phyloP scores from a whole-genome alignment of 306 rosid genomes.

The Ammopiptanthus mongolicus region DNA sequence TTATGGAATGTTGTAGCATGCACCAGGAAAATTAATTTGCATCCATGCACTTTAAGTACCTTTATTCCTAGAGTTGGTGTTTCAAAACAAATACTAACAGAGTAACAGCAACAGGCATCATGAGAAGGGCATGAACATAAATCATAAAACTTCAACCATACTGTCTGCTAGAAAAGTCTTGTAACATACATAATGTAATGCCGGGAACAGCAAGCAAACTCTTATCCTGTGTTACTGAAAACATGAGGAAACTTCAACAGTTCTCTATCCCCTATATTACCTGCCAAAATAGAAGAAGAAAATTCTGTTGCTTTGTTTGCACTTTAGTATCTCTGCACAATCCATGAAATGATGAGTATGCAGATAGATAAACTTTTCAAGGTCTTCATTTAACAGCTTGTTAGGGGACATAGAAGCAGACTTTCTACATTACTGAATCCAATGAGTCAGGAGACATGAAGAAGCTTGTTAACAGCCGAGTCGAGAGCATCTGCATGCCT shows the following conservation, averaged over 20 bases:
- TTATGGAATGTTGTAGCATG: too few relatives aligned
- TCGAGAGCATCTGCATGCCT: constrained; percentile 75
- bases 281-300: neutral
- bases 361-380: constrained; percentile 1
- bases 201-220: neutral
- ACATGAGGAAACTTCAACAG: neutral
- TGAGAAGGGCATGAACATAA: neutral
- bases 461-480: constrained; percentile 68
- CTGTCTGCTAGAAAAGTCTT: neutral
- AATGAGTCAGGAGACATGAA: constrained; percentile 51
- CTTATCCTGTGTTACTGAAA: neutral
- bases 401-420: neutral
- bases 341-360: neutral
- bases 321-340: constrained; percentile 2
- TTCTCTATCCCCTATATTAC: neutral
- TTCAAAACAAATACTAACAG: constrained; percentile 15
- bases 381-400: neutral
- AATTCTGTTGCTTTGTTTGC: neutral
- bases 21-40: too few relatives aligned
- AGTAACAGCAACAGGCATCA: constrained; percentile 5
- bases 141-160: constrained; percentile 8
- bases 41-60: neutral
- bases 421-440: constrained; percentile 16
- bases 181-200: neutral
- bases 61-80: neutral